Evolutionary conservation across 2,329 filamentous ascomycete species (phyloP).

Genomic region (Sporothrix sp.): DNA sequence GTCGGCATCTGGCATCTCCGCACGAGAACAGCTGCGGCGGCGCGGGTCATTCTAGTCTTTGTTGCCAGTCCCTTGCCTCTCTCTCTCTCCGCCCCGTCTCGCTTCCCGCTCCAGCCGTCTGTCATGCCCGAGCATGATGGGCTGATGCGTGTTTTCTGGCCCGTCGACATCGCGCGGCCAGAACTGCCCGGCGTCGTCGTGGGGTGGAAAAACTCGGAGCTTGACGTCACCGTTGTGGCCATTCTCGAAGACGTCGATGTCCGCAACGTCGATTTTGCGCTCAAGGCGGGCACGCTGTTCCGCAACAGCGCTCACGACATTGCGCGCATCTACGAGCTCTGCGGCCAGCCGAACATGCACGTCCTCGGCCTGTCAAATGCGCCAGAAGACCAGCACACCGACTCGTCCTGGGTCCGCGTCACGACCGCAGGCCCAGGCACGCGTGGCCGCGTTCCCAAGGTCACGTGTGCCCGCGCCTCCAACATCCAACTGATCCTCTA

Average conservation of each 20-base stretch:
- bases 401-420: constrained; percentile 60
- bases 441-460: constrained; percentile 47
- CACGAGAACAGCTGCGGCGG: constrained; percentile 86
- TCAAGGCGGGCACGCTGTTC: constrained; percentile 74
- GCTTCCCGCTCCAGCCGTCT: constrained; percentile 30
- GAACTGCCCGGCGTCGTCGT: constrained; percentile 75
- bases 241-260: constrained; percentile 85
- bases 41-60: constrained; percentile 76
- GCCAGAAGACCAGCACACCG: constrained; percentile 28
- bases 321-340: constrained; percentile 71
- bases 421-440: constrained; percentile 42
- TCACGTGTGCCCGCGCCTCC: constrained; percentile 61
- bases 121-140: constrained; percentile 70
- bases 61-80: constrained; percentile 14
- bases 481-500: constrained; percentile 85
- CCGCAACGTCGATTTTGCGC: constrained; percentile 75
- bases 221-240: constrained; percentile 83
- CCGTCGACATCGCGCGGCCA: constrained; percentile 67
- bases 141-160: constrained; percentile 98
- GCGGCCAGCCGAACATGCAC: constrained; percentile 71
- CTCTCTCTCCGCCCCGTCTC: constrained; percentile 14
- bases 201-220: constrained; percentile 87
- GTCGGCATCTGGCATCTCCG: constrained; percentile 72
- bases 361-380: constrained; percentile 78
- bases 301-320: constrained; percentile 73